Base-by-base conservation (phyloP, 495 filamentous ascomycete species). In the Chaetomium fimeti region DNA sequence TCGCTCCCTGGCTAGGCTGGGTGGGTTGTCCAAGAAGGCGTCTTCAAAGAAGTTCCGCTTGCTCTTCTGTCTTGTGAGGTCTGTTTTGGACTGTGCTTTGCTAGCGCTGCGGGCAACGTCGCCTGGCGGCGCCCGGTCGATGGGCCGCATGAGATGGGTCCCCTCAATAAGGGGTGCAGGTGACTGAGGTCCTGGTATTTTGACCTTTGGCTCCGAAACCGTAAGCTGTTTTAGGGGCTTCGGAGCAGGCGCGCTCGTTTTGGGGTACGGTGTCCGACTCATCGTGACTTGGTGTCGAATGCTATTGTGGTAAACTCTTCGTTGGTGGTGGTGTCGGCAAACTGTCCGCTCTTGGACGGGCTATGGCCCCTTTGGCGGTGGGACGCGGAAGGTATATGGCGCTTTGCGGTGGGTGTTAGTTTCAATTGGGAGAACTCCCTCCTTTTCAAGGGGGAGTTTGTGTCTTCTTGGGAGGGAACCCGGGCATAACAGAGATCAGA, bases 1-100 rank as follows among this genome's bases (percentile, higher is more conserved):
- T 32, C 84, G 81, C 51, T 89, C 84, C 62, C 79, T 79, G 12
- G 84, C 81, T 12, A 83, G 68, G 58, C 72, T 74, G 25, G 59
- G 65, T n/a, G 76, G 67, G 45, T 71, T 72, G 1, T 68, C 56
- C 18, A 72, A 71, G 60, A 87, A 83, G 3, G 82, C 83, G 47
- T 72, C 72, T 60, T 83, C 79, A 49, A 83, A 71, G 40, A 76
- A 80, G 55, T 71, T 74, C 36, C 75, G 71, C 24, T 70, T 76
- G 73, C 81, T 76, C 68, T 77, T 74, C 70, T 68, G 67, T 56
- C 78, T 72, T 56, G 45, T 66, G 43, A 81, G 69, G 6, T 81
- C 80, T 32, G 68, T 51, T 72, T 75, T 72, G 47, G 70, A 64
- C 45, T 40, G 64, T 69, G 73, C 4, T 69, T 59, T 68, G n/a